Conservation (phyloP, 805 yeast species). For the Kluyveromyces lactis region DNA sequence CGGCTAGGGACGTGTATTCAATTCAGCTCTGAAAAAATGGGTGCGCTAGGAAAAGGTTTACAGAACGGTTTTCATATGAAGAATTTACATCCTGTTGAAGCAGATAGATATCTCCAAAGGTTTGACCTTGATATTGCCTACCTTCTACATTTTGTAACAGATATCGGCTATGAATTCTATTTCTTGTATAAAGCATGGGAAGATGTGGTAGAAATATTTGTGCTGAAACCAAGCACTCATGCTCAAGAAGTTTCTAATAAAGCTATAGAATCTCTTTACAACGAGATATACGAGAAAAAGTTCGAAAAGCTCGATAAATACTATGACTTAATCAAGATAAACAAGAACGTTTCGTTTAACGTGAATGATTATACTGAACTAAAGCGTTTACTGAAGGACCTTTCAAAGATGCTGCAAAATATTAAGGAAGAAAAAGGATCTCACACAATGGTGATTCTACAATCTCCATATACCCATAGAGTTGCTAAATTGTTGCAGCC, state of each 20-base stretch:
- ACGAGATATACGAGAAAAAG: constrained; percentile 43
- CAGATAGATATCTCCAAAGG: constrained; percentile 44
- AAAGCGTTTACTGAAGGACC: constrained; percentile 46
- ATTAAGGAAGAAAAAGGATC: constrained; percentile 61
- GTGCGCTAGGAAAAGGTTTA: constrained; percentile 77
- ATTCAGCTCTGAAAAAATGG: constrained; percentile 64
- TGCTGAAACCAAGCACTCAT: constrained; percentile 57
- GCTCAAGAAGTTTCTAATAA: constrained; percentile 41
- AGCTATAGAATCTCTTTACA: constrained; percentile 41
- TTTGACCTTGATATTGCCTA: constrained; percentile 54
- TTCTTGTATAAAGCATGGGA: constrained; percentile 61
- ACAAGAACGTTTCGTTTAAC: constrained; percentile 45
- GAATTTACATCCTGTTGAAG: constrained; percentile 40
- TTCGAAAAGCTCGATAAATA: constrained; percentile 35
- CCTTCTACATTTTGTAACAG: constrained; percentile 58
- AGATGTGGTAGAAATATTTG: constrained; percentile 39
- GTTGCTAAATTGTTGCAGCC: constrained; percentile 40
- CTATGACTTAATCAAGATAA: constrained; percentile 44
- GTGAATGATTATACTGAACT: constrained; percentile 46
- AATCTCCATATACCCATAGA: constrained; percentile 53
- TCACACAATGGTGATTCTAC: constrained; percentile 58
- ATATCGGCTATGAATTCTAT: constrained; percentile 63
- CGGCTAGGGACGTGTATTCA: constrained; percentile 67
- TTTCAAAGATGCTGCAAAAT: constrained; percentile 46
- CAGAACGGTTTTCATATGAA: constrained; percentile 73